Evolutionary conservation across 2,329 filamentous ascomycete species (phyloP), one percentile per base, ranked within the genome.

Genomic region (Ophiocordyceps robertsii): DNA sequence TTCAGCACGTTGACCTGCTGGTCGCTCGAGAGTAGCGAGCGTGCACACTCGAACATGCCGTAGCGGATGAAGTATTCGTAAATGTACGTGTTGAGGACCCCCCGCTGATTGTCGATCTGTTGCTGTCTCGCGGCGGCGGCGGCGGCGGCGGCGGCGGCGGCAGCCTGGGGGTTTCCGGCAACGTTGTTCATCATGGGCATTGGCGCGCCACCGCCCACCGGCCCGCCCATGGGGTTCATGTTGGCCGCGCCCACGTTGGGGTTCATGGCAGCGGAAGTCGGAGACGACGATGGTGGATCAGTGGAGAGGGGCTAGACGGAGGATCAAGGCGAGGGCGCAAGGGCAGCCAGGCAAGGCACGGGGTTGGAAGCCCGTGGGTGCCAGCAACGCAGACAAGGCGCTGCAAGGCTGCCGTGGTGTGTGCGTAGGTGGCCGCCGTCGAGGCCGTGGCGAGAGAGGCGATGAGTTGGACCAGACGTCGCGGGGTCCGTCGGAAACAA

Each of bases 21-120:
- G 49, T 83, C 76, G 60, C 74, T 72, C 37, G 74, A 70, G 43
- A 85, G 65, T 46, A 95, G 70, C 39, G 80, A 74, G 52, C 86
- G 79, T 50, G 92, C 92, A 58, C 84, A 82, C 50, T 92, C 84
- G 57, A 76, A 82, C 73, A 95, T 86, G 52, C 80, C 75, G 60
- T 87, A 84, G 56, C 84, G 86, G 51, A 95, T 69, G 50, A 96
- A 90, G 61, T 92, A 90, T 57, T 92, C 85, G 70, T 90, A 92
- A 51, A 92, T 92, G 61, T 89, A 89, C 17, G 85, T 90, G 65
- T 90, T 89, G 41, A 92, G 72, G 46, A 79, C 65, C 39, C 71
- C 66, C 49, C 73, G 75, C 51, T 67, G 69, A 46, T 58, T 61
- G 39, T 70, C 67, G 49, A 62, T 60, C 49, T 62, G 65, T 47